Evolutionary conservation across 1,284 basidiomycete species (phyloP), one percentile per base, ranked within the genome.

Genomic region (Xanthoconium separans): DNA sequence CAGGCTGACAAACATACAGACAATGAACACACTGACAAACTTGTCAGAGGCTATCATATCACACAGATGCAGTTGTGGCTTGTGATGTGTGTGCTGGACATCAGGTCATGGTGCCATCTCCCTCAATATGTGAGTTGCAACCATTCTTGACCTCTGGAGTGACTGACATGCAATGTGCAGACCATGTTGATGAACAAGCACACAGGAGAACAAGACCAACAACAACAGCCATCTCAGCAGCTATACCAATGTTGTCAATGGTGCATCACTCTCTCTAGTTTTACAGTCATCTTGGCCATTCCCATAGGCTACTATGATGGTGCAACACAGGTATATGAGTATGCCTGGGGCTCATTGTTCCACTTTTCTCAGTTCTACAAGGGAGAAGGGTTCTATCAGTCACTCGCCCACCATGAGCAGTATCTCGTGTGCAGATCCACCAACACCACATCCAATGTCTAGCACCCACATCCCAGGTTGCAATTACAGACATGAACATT

Each of bases 321-420:
- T 62, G 96, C 95, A 8, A 99, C 96, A 18, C 87, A 95, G 70
- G 80, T 99, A 53, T 99, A 98, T 79, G 96, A 99, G 75, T 98
- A 94, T 70, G 95, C 93, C 53, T 96, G 93, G 94, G 83, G 83
- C 8, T 79, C 87, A 56, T 95, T 90, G 44, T 99, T 99, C 85
- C 96, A 99, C 77, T 99, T 99, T 74, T 97, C 93, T 53, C 93
- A 96, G 40, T 99, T 97, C 81, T 95, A 92, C 84, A 90, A 89
- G 73, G 97, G 96, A 60, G 97, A 99, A 74, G 84, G 85, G 1
- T 98, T 99, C 68, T 68, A 76, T 42, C 83, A 83, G 6, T 84
- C 91, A 51, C 81, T 99, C 54, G 95, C 96, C 16, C 89, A 96
- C 51, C 96, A 99, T 70, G 96, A 99, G 77, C 96, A 99, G 77